A percentile compares a stretch with the other conserved stretches of the same genome.
These are phyloP conservation scores for Saururus chinensis DNA, from an alignment of 164 flowering plant genomes.

Conservation along the genomic window DNA sequence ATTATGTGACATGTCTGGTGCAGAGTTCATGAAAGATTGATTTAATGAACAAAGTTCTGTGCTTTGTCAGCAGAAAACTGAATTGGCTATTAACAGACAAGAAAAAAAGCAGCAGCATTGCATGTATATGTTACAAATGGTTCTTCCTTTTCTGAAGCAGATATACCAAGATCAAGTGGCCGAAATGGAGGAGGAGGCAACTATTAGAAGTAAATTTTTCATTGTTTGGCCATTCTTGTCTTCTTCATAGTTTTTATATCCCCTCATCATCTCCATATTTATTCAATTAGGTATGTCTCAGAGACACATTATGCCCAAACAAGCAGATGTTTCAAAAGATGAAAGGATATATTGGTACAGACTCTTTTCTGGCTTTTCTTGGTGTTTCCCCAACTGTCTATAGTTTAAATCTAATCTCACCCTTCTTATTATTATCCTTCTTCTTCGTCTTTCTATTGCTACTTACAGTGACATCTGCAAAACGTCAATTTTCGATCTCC, in stretches of 20 bases:
- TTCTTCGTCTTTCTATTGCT: background rate
- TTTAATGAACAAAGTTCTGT: background rate
- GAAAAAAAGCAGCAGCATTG: conserved; percentile 35
- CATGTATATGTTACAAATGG: conserved; percentile 34
- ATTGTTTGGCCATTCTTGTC: background rate
- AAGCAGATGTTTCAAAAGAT: background rate
- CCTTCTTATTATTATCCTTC: background rate
- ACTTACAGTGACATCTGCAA: conserved; percentile 13
- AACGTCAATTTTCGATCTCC: conserved; percentile 12
- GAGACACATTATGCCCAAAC: background rate
- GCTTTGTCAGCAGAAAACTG: conserved; percentile 8
- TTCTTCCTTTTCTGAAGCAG: conserved; percentile 52
- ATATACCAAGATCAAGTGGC: conserved; percentile 45
- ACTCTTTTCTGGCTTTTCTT: background rate
- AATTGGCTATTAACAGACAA: conserved; percentile 20
- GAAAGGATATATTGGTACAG: conserved; percentile 11
- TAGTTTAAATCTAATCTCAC: background rate
- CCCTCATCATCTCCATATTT: conserved; percentile 2
- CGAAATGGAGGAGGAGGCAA: conserved; percentile 48
- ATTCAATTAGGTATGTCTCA: conserved; percentile 3
- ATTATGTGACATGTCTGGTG: background rate
- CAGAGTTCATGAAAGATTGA: background rate
- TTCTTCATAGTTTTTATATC: background rate
- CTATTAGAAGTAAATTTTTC: conserved; percentile 29
- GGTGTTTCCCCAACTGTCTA: background rate